Evolutionary conservation across 2,329 filamentous ascomycete species (phyloP).

Genomic region (Penicillium sp.): DNA sequence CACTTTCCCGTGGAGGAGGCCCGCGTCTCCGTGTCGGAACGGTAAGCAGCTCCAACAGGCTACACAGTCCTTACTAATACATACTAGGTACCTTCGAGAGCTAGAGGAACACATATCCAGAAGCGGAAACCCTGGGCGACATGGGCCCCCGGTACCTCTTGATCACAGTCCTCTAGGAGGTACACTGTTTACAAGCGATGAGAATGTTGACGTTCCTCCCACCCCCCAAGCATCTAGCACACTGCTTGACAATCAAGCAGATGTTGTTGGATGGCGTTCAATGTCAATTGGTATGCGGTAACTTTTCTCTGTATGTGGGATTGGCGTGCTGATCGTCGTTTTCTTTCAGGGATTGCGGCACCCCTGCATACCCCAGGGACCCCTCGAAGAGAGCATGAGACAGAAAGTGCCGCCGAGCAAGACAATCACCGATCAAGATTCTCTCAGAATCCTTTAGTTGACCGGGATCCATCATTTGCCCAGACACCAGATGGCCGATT

Average conservation of each 20-base stretch:
- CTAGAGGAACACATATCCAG: conserved; percentile 17
- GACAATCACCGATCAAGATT: conserved; percentile 18
- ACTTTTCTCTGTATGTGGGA: too few relatives aligned
- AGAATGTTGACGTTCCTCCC: background rate
- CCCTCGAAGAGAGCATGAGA: background rate
- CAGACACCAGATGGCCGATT: conserved; percentile 29
- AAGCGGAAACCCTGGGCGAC: background rate
- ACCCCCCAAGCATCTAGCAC: conserved; percentile 1
- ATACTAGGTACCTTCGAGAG: conserved; percentile 17
- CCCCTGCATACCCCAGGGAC: background rate
- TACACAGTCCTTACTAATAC: background rate
- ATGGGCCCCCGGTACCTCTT: background rate
- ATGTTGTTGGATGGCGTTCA: background rate
- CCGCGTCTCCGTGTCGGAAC: conserved; percentile 26
- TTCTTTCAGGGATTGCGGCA: conserved; percentile 2
- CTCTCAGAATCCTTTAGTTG: conserved; percentile 30
- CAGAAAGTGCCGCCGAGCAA: conserved; percentile 7
- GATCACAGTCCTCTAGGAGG: background rate
- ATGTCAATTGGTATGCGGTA: background rate
- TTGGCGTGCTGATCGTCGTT: background rate
- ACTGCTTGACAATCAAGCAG: background rate
- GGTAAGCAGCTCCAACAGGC: conserved; percentile 6
- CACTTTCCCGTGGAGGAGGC: conserved; percentile 22
- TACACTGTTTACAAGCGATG: background rate
- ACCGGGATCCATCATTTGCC: conserved; percentile 34